These are phyloP conservation scores for Komagataella phaffii DNA, from an alignment of 805 yeast species.

Conservation along the genomic window DNA sequence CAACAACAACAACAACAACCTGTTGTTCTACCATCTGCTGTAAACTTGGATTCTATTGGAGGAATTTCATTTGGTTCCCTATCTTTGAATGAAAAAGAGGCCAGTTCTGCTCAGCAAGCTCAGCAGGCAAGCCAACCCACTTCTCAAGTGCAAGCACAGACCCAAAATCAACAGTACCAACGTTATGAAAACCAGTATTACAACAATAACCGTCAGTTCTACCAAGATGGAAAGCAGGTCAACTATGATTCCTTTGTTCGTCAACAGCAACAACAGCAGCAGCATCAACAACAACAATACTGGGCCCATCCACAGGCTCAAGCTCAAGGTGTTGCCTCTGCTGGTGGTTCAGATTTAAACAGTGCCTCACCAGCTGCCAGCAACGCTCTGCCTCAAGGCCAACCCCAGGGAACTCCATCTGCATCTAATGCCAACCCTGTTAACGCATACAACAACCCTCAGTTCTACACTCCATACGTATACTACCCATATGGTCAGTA, in stretches of 20 bases:
- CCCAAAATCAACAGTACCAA: slow-evolving; percentile 7
- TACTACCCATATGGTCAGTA: slow-evolving; percentile 18
- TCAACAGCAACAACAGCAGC: slow-evolving; percentile 6
- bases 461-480: slow-evolving; percentile 9
- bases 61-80: slow-evolving; percentile 45
- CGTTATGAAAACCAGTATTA: slow-evolving; percentile 5
- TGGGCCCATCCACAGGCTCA: background rate
- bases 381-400: slow-evolving; percentile 1
- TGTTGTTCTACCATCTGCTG: slow-evolving; percentile 34
- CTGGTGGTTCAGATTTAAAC: slow-evolving; percentile 1
- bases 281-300: slow-evolving; percentile 3
- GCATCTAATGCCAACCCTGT: slow-evolving; percentile 6
- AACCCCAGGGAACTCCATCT: background rate
- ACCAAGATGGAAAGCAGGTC: slow-evolving; percentile 4
- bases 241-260: slow-evolving; percentile 1
- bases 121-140: slow-evolving; percentile 8
- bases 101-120: slow-evolving; percentile 11
- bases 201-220: slow-evolving; percentile 5
- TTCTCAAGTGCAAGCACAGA: slow-evolving; percentile 2
- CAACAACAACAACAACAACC: slow-evolving; percentile 11
- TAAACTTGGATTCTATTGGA: slow-evolving; percentile 28
- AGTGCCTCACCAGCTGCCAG: slow-evolving; percentile 2
- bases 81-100: slow-evolving; percentile 31
- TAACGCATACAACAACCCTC: slow-evolving; percentile 4
- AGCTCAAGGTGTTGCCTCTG: slow-evolving; percentile 2